Evolutionary conservation across 306 rosid genomes (phyloP).

Genomic region (Abrus precatorius): DNA sequence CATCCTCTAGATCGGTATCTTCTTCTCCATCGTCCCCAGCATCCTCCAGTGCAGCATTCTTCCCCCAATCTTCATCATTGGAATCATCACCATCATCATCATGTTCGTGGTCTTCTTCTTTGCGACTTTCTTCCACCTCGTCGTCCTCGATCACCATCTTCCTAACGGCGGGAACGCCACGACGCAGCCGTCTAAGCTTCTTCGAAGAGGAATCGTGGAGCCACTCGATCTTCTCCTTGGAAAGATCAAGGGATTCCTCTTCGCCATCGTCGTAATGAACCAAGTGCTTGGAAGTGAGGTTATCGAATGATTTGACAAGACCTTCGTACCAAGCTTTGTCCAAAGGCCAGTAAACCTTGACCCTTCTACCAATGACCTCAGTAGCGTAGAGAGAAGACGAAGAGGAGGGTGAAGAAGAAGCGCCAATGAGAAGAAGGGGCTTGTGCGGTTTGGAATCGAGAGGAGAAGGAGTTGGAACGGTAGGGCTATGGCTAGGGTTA

Average conservation of each 20-base stretch:
- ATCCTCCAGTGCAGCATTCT: constrained; percentile 54
- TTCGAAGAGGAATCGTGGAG: constrained; percentile 47
- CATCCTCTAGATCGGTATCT: constrained; percentile 60
- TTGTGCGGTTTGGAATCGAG: constrained; percentile 64
- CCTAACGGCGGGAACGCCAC: constrained; percentile 34
- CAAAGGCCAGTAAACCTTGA: constrained; percentile 85
- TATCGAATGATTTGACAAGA: constrained; percentile 62
- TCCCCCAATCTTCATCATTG: constrained; percentile 81
- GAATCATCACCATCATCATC: constrained; percentile 67
- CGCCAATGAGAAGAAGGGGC: constrained; percentile 62
- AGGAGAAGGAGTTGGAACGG: constrained; percentile 77
- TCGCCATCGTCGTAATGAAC: constrained; percentile 79
- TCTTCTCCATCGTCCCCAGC: constrained; percentile 56
- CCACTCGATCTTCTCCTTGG: constrained; percentile 78
- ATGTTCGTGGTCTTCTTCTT: constrained; percentile 40
- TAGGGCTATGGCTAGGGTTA: constrained; percentile 43
- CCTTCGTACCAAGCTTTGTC: constrained; percentile 91
- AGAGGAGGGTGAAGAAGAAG: constrained; percentile 52
- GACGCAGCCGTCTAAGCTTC: constrained; percentile 62
- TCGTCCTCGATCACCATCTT: constrained; percentile 51
- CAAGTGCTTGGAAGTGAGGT: constrained; percentile 59
- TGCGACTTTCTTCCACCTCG: constrained; percentile 40
- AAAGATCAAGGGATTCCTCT: constrained; percentile 70
- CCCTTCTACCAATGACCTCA: constrained; percentile 74
- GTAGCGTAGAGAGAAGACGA: constrained; percentile 46